Evolutionary conservation across 306 rosid genomes (phyloP), one percentile per base, ranked within the genome.

Genomic region (Vicia sativa): DNA sequence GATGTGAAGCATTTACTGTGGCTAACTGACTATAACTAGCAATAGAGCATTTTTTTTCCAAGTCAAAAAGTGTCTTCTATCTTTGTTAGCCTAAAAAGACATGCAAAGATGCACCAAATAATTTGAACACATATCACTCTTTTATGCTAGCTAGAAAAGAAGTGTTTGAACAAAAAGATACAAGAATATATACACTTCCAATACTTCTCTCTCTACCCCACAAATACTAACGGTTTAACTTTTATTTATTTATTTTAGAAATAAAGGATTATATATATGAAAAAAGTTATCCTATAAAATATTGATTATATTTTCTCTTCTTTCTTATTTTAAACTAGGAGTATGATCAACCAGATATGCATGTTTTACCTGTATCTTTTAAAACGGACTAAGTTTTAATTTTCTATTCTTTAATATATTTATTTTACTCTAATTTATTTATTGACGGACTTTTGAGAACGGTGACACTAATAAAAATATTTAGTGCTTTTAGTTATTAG

Each of bases 1-100:
- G 72, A 61, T n/a, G 67, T 18, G 68, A 61, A 61, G 80, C 58
- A 67, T 61, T 76, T n/a, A 70, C 41, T 64, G 68, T 64, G 18
- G 66, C 13, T 29, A 29, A 46, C 64, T 64, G 65, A 60, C 45
- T 55, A 55, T 55, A 53, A 53, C 59, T 53, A 53, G 59, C 31
- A 55, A 55, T 56, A 62, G 79, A 78, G 41, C 41, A 62, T 62
- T 71, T 61, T 21, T 21, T 21, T 21, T 76, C 79, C 78, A 80
- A 79, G 99, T 95, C 97, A 95, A 95, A 90, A 91, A 87, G 96
- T 70, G 71, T 79, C 77, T 82, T 77, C 77, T 70, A 85, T 71
- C 98, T 93, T 93, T 80, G 83, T 82, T 88, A 88, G 96, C 97
- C 95, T 90, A 87, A 90, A 95, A 95, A 90, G 99, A 95, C 95